Evolutionary conservation across 305 asterid genomes (phyloP), one percentile per base, ranked within the genome.

Genomic region (Fraxinus baroniana): DNA sequence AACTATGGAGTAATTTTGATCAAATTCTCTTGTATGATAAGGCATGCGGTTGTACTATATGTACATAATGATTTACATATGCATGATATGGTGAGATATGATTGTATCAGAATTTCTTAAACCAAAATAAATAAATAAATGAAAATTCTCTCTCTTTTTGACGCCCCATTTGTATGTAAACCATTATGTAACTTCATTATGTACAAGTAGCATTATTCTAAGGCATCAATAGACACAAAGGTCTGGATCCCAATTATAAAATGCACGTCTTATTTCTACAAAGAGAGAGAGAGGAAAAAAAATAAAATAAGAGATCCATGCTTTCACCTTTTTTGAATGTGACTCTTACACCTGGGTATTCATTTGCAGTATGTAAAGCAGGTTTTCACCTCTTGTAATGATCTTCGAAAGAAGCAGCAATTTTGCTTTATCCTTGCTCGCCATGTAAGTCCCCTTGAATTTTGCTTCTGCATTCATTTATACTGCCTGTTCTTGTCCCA

Each of bases 351-450:
- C 49, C 85, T 77, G 83, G 20, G 18, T 88, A 5, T 77, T 44
- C 68, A 44, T 84, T 88, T 86, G 93, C 97, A 95, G 99, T 90
- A 95, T 90, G 96, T 97, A 32, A 93, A 90, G 87, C 95, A 93
- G 84, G 89, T 95, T 76, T 97, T 93, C 84, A 84, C 89, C 9
- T 80, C 89, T 6, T 95, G 98, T 84, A 49, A 46, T 44, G 98
- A 95, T 84, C 89, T 83, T 81, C 89, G 87, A 80, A 89, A 79
- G 82, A 92, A 93, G 90, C 91, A 84, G 91, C 98, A 97, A 81
- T 95, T 95, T 85, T 90, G 97, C 84, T 97, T 91, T 87, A 93
- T 95, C 80, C 92, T 97, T 83, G 99, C 95, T 83, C 98, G 98
- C 71, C 98, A 96, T 84, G 99, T 96, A 89, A 89, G 99, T 87